Base-by-base conservation (phyloP, 1,284 basidiomycete species). In the Malassezia dermatis region DNA sequence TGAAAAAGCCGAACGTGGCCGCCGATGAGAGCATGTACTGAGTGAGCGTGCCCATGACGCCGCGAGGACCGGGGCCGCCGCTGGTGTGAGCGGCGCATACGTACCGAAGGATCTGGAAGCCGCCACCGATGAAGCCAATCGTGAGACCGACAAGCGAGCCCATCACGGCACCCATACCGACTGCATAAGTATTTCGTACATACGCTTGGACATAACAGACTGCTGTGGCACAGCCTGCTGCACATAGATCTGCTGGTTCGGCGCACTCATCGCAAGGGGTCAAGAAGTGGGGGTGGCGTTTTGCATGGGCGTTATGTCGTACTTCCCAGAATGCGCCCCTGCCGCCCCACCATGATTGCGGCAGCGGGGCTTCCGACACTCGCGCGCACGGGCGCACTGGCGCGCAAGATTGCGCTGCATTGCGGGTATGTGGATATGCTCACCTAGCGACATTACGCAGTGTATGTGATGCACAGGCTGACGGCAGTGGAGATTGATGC, bases 1-100 rank as follows among this genome's bases (percentile, higher is more conserved):
- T 70, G 60, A 69, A 66, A 58, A 66, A 71, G 27, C 69, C 70
- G 32, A 72, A 72, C 15, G 70, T 72, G 2, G 70, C 70, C 3
- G 60, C 70, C 2, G 65, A 67, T 13, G 65, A 66, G 8, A 63
- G 57, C 70, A 72, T 72, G 56, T 64, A 72, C 49, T 72, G 68
- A 8, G 63, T 59, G 10, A 72, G 56, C 19, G 67, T 69, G 10
- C 60, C 67, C 43, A 71, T 44, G 8, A 64, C 58, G 1, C 69
- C 69, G 24, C 63, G 54, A 19, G 69, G 69, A 8, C 69, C 69
- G 0, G 69, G 66, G 6, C 69, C 69, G 8, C 66, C 69, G 28
- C 62, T 62, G 40, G 26, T 17, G 39, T 51, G 15, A 52, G 50
- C 30, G 19, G 45, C 21, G 42, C 27, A 30, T 2, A 51, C 62